Evolutionary conservation across 2,329 filamentous ascomycete genomes (phyloP).

Genomic region (Capronia coronata): DNA sequence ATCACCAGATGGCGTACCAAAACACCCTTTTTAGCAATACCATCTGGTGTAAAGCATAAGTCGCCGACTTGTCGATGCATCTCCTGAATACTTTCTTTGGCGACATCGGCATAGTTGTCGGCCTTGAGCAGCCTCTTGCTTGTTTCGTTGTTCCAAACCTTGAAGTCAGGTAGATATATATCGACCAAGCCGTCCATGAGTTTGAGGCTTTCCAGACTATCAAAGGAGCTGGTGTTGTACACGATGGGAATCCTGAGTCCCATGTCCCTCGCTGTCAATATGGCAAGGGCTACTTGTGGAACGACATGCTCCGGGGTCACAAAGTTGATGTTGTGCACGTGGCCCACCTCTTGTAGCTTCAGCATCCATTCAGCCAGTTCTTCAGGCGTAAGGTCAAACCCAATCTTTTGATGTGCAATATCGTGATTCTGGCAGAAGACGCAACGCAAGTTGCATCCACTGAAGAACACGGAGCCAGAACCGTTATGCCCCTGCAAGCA

Average conservation of each 20-base stretch:
- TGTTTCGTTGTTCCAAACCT: conserved; percentile 64
- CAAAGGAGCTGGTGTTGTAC: conserved; percentile 79
- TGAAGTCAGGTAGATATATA: conserved; percentile 85
- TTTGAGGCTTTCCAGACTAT: conserved; percentile 64
- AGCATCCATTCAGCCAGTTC: conserved; percentile 75
- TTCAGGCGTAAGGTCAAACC: conserved; percentile 71
- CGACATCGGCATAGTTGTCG: conserved; percentile 65
- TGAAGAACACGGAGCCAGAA: conserved; percentile 75
- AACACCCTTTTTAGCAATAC: conserved; percentile 70
- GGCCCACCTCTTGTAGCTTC: conserved; percentile 72
- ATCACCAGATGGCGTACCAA: conserved; percentile 76
- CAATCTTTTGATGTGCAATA: conserved; percentile 74
- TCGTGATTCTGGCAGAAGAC: conserved; percentile 75
- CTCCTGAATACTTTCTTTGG: conserved; percentile 67
- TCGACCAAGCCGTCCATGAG: conserved; percentile 74
- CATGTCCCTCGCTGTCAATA: conserved; percentile 63
- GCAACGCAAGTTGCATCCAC: conserved; percentile 67
- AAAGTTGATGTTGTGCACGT: conserved; percentile 84
- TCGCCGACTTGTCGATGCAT: conserved; percentile 81
- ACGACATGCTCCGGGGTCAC: conserved; percentile 83
- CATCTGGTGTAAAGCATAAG: conserved; percentile 72
- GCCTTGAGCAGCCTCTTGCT: conserved; percentile 69
- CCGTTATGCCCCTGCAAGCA: conserved; percentile 78
- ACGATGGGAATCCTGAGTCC: conserved; percentile 68
- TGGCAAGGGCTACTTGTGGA: conserved; percentile 70